Evolutionary conservation across 805 yeast species (phyloP).

Genomic region (Candida khao-thaluensis): DNA sequence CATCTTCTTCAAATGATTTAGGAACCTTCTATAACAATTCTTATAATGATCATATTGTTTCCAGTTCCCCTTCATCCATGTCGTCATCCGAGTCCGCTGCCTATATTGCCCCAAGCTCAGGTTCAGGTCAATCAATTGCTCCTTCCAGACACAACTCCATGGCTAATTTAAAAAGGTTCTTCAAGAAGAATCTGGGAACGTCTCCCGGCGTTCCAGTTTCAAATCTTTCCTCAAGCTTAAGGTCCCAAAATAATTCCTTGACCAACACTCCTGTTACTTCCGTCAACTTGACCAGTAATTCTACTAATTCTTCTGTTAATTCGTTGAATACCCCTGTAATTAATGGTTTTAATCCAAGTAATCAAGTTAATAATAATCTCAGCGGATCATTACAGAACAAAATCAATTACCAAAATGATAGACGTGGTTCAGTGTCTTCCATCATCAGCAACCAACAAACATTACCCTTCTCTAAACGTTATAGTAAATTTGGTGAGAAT

Average conservation of each 20-base stretch:
- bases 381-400: slow-evolving; percentile 25
- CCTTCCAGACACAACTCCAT: slow-evolving; percentile 70
- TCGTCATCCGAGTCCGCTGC: slow-evolving; percentile 35
- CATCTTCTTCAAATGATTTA: slow-evolving; percentile 38
- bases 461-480: slow-evolving; percentile 46
- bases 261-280: slow-evolving; percentile 17
- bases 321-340: slow-evolving; percentile 19
- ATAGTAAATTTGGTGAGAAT: slow-evolving; percentile 71
- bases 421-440: slow-evolving; percentile 37
- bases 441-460: slow-evolving; percentile 24
- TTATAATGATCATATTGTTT: slow-evolving; percentile 23
- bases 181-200: slow-evolving; percentile 42
- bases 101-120: slow-evolving; percentile 2
- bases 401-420: slow-evolving; percentile 30
- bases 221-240: slow-evolving; percentile 26
- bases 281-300: slow-evolving; percentile 24
- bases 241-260: slow-evolving; percentile 18
- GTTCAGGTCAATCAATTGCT: slow-evolving; percentile 8
- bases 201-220: slow-evolving; percentile 10
- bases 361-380: not conserved
- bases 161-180: slow-evolving; percentile 74
- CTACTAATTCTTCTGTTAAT: slow-evolving; percentile 37
- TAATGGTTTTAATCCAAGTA: slow-evolving; percentile 7
- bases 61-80: slow-evolving; percentile 32
- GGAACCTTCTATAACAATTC: slow-evolving; percentile 42